These are phyloP conservation scores for Coemansia sp. DNA, from an alignment of 192 early-diverging fungal genomes.

Conservation along the genomic window DNA sequence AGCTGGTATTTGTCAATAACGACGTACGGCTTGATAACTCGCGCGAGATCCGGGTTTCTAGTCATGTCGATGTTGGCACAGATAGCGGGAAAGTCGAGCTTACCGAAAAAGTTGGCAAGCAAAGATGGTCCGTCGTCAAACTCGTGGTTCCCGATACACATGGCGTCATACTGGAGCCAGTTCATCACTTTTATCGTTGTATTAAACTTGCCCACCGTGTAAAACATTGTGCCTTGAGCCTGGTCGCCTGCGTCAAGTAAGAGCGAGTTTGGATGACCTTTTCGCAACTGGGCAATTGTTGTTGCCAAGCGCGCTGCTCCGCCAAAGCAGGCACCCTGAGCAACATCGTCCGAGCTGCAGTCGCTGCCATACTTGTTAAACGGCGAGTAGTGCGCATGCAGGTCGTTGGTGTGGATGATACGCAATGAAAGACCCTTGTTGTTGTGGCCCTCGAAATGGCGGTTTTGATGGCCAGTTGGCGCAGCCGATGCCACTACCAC, in stretches of 20 bases:
- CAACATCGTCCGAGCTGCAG: constrained; percentile 52
- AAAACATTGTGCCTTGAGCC: constrained; percentile 67
- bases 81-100: constrained; percentile 65
- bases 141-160: constrained; percentile 69
- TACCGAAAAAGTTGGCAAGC: constrained; percentile 57
- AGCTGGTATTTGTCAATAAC: constrained; percentile 66
- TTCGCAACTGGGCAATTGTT: constrained; percentile 60
- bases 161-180: constrained; percentile 64
- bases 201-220: constrained; percentile 59
- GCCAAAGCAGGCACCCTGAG: constrained; percentile 54
- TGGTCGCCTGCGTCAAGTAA: constrained; percentile 76
- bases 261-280: constrained; percentile 55
- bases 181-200: constrained; percentile 62
- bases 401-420: constrained; percentile 60
- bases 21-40: constrained; percentile 67
- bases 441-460: neutral
- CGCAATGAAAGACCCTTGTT: constrained; percentile 17
- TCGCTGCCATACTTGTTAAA: constrained; percentile 59
- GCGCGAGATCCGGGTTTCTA: constrained; percentile 43
- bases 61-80: constrained; percentile 69
- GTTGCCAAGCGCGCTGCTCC: constrained; percentile 69
- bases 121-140: constrained; percentile 68
- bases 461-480: neutral
- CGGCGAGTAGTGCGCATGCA: constrained; percentile 55
- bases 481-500: neutral